Evolutionary conservation across 305 asterid genomes (phyloP), one percentile per base, ranked within the genome.

Genomic region (Stenogyne calaminthoides): DNA sequence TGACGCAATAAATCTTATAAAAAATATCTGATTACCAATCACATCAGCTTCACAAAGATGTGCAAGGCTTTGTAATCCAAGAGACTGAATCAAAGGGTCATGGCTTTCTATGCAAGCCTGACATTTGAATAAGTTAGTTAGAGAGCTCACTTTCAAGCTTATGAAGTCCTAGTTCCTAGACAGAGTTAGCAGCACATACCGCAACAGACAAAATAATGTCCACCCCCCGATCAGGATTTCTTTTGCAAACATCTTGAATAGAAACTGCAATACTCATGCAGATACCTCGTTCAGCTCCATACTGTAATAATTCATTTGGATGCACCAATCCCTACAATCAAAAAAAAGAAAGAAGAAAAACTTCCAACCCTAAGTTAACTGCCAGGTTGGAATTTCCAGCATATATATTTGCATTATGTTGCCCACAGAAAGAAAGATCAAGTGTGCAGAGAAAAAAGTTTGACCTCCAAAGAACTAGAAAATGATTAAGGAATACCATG

Each of bases 1-100:
- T 8, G 42, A 75, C 37, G 67, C 64, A 67, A 46, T 57, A 47
- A 77, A 66, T 22, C 59, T 25, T 25, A 25, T 68, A 69, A 69
- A 67, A 68, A 74, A 69, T 5, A 60, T 34, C 67, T 61, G 32
- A 69, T 78, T 88, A 95, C 99, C 99, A 68, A 95, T 84, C 49
- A 87, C 97, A 82, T 95, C 99, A 55, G 99, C 98, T 86, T 89
- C 97, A 85, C 99, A 95, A 58, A 95, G 96, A 87, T 89, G 94
- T 70, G 93, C 91, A 77, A 95, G 93, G 81, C 99, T 88, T 76
- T 86, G 96, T 74, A 92, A 83, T 79, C 98, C 98, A 46, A 95
- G 84, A 78, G 91, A 89, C 89, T 91, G 93, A 81, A 95, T 81
- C 72, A 86, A 79, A 79, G 91, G 89, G 77, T 92, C 95, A 76